Evolutionary conservation across 805 yeast species (phyloP).

Genomic region (Candida schatavii): DNA sequence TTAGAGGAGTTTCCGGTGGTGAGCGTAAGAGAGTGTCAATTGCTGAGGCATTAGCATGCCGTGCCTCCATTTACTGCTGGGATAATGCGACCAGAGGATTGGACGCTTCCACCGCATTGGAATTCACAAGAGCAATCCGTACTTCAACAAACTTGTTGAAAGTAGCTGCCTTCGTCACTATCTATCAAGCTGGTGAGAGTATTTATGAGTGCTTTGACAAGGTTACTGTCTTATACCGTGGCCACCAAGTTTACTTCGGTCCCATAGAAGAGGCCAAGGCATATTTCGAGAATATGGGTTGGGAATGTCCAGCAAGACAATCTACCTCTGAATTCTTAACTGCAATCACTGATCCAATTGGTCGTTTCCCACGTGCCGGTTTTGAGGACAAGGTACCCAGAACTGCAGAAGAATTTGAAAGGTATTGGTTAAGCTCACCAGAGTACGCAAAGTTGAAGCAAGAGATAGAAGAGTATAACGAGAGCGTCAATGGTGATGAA

Average conservation of each 20-base stretch:
- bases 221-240: conserved; percentile 27
- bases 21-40: conserved; percentile 71
- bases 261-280: conserved; percentile 49
- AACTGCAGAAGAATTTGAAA: conserved; percentile 60
- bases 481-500: conserved; percentile 20
- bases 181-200: conserved; percentile 35
- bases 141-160: conserved; percentile 44
- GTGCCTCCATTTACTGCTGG: conserved; percentile 32
- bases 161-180: conserved; percentile 58
- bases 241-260: conserved; percentile 64
- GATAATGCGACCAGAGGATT: conserved; percentile 34
- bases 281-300: conserved; percentile 67
- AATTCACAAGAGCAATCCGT: conserved; percentile 27
- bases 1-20: conserved; percentile 74
- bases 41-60: conserved; percentile 60
- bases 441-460: conserved; percentile 17
- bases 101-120: conserved; percentile 33
- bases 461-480: conserved; percentile 20
- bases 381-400: conserved; percentile 53
- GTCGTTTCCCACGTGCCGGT: conserved; percentile 50
- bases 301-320: conserved; percentile 59
- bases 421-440: conserved; percentile 53
- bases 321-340: conserved; percentile 72
- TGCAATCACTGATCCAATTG: conserved; percentile 65
- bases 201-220: conserved; percentile 30